Percentiles rank a stretch among this genome's conserved stretches.
Evolutionary conservation across 805 yeast species (phyloP).

Genomic region (Candida endomychidarum): DNA sequence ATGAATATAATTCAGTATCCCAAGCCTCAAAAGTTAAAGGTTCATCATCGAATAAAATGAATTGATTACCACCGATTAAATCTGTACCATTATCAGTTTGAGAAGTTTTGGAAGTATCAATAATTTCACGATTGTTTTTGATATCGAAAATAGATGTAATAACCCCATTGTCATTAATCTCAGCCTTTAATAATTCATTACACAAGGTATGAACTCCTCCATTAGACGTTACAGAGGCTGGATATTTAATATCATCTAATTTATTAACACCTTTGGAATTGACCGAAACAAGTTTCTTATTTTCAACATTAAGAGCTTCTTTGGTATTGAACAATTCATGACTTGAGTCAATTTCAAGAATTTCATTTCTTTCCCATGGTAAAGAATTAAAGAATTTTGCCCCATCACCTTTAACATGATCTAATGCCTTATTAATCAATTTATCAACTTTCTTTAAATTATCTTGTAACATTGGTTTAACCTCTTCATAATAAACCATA

Average conservation of each 20-base stretch:
- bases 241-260: slow-evolving; percentile 34
- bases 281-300: slow-evolving; percentile 22
- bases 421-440: slow-evolving; percentile 52
- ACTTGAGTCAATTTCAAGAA: slow-evolving; percentile 38
- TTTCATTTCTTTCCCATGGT: slow-evolving; percentile 8
- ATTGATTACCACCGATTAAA: slow-evolving; percentile 70
- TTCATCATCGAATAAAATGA: slow-evolving; percentile 80
- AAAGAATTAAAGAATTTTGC: neutral
- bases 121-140: slow-evolving; percentile 56
- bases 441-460: slow-evolving; percentile 53
- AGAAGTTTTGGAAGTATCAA: slow-evolving; percentile 55
- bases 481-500: slow-evolving; percentile 81
- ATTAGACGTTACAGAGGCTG: slow-evolving; percentile 47
- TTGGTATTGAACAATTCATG: slow-evolving; percentile 17
- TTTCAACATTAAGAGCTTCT: slow-evolving; percentile 6
- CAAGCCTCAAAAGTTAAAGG: slow-evolving; percentile 94
- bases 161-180: slow-evolving; percentile 51
- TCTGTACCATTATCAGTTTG: slow-evolving; percentile 35
- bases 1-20: slow-evolving; percentile 93
- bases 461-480: slow-evolving; percentile 68
- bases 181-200: slow-evolving; percentile 62
- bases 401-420: slow-evolving; percentile 6
- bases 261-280: slow-evolving; percentile 20
- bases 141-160: slow-evolving; percentile 65
- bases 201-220: slow-evolving; percentile 45